Conservation (phyloP, 768 basidiomycete species). For the Grammothele lineata region DNA sequence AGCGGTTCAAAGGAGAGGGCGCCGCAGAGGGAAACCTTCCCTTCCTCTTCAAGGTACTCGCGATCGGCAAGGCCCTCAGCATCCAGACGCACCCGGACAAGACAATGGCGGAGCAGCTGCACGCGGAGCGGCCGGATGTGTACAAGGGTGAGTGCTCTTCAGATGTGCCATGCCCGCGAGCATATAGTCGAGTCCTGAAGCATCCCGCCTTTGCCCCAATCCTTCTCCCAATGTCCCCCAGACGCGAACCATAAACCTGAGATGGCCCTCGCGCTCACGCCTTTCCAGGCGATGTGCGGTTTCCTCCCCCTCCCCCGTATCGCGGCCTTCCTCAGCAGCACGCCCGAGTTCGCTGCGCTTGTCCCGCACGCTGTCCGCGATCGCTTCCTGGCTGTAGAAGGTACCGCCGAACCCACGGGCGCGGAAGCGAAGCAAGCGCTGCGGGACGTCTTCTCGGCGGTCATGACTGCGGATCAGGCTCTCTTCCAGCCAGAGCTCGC, state of each 20-base stretch:
- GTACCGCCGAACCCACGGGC: conserved; percentile 38
- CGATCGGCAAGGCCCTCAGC: conserved; percentile 54
- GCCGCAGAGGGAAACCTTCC: conserved; percentile 31
- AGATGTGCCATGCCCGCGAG: background rate
- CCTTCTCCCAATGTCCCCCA: conserved; percentile 31
- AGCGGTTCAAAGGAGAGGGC: conserved; percentile 21
- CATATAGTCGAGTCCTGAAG: too few species aligned
- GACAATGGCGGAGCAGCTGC: conserved; percentile 44
- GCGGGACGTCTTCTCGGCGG: conserved; percentile 70
- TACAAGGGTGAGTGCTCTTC: conserved; percentile 77
- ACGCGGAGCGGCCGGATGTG: conserved; percentile 58
- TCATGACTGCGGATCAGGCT: conserved; percentile 75
- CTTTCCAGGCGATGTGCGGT: conserved; percentile 88
- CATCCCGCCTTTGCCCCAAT: too few species aligned
- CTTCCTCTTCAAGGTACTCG: conserved; percentile 58
- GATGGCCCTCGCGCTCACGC: conserved; percentile 95
- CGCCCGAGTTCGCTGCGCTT: conserved; percentile 75
- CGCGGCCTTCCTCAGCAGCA: conserved; percentile 55
- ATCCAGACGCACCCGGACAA: conserved; percentile 62
- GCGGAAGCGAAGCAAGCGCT: conserved; percentile 56
- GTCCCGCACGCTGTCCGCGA: conserved; percentile 54
- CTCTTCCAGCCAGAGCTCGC: conserved; percentile 51
- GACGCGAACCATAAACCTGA: conserved; percentile 99
- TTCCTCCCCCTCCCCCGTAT: conserved; percentile 82
- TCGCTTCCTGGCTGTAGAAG: conserved; percentile 46